Evolutionary conservation across 169 alveolate genomes (phyloP), one percentile per base, ranked within the genome.

Genomic region (Cyclospora cayetanensis): DNA sequence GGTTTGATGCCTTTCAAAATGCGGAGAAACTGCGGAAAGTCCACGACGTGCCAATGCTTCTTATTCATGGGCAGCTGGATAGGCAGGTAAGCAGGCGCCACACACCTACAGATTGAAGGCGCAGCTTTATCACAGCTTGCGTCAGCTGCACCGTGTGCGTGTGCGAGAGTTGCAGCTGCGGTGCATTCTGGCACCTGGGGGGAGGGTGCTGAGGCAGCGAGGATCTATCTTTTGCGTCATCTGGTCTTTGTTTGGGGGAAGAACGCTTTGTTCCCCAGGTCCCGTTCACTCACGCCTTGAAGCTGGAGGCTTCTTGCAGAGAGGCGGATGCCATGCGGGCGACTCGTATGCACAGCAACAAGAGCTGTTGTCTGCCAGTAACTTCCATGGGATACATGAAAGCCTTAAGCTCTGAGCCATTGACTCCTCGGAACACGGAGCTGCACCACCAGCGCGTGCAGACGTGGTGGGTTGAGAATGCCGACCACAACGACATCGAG

Each of bases 1-100:
- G 96, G 95, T 94, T 96, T 43, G 98, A 96, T 92, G 96, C 94
- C 5, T 96, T 95, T 83, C 88, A 83, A 79, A 96, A 96, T 74
- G 91, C 79, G 31, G 96, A 96, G 74, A 92, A 87, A 46, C 93
- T 96, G 43, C 37, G 31, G 83, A 52, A 92, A 63, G 92, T 63
- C 35, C 20, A 90, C 42, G 63, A 46, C 50, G 52, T 55, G 20
- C 74, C 85, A 0, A 63, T 55, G 37, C 87, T 52, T 39, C 88
- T 90, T n/a, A 91, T 53, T 1, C 90, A 66, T 15, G 80, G 91
- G 31, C 31, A 68, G 50, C 35, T 88, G 66, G 91, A 80, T 34
- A 29, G 88, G 39, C 91, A 70, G 89, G 88, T 80, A 25, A 22
- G 92, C 70, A 1, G n/a, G n/a, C n/a, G n/a, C n/a, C n/a, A n/a